Conservation (phyloP, 1,284 basidiomycete species). For the Amylostereum areolatum region DNA sequence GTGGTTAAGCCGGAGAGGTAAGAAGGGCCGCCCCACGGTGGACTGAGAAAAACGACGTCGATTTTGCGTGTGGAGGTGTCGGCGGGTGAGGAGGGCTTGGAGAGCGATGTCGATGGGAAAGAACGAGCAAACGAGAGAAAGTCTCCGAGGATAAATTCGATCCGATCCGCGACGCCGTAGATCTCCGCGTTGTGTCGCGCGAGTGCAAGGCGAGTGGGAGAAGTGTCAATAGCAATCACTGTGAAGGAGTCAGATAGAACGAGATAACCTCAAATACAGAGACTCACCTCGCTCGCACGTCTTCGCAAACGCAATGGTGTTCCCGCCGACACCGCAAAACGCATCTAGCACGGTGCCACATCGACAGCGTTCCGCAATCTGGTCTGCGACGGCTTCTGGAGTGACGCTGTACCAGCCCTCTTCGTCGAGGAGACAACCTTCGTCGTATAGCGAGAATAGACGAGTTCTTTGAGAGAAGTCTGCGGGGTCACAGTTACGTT, state of each 20-base stretch:
- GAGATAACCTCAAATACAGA: no score
- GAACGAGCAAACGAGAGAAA: slow-evolving; percentile 71
- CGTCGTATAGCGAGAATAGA: slow-evolving; percentile 76
- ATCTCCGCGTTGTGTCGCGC: slow-evolving; percentile 90
- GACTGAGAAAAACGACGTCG: slow-evolving; percentile 88
- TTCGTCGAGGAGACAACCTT: slow-evolving; percentile 74
- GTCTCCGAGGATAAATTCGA: slow-evolving; percentile 90
- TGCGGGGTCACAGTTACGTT: slow-evolving; percentile 28
- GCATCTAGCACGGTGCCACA: slow-evolving; percentile 86
- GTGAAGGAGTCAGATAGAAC: slow-evolving; percentile 13
- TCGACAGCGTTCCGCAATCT: slow-evolving; percentile 88
- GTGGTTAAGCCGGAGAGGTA: slow-evolving; percentile 59
- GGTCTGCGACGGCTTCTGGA: slow-evolving; percentile 85
- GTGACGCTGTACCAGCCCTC: slow-evolving; percentile 98
- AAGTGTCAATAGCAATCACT: slow-evolving; percentile 93
- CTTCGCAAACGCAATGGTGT: slow-evolving; percentile 94
- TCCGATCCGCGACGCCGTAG: slow-evolving; percentile 90
- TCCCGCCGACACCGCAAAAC: slow-evolving; percentile 97
- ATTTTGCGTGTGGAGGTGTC: slow-evolving; percentile 37
- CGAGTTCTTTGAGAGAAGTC: slow-evolving; percentile 83
- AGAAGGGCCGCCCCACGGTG: slow-evolving; percentile 87
- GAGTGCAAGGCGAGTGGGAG: slow-evolving; percentile 75
- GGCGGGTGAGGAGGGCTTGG: background rate
- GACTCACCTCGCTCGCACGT: slow-evolving; percentile 83
- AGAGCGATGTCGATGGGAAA: no score